These are phyloP conservation scores for Calonectria henricotiae DNA, from an alignment of 2,329 filamentous ascomycete species.

Conservation along the genomic window DNA sequence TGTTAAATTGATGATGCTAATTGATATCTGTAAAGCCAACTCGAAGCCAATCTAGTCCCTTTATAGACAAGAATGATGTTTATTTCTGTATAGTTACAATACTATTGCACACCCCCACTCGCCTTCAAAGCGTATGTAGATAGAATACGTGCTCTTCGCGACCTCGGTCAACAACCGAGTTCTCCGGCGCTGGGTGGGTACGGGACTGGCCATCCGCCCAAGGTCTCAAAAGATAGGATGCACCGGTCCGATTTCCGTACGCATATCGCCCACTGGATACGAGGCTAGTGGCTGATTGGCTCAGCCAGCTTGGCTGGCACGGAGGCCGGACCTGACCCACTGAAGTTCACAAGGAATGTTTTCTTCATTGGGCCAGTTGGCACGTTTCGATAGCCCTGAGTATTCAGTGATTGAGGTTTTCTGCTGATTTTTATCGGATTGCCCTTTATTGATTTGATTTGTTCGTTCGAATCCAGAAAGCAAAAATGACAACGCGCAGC, in stretches of 20 bases:
- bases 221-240: not conserved
- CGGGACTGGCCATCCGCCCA: not conserved
- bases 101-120: not conserved
- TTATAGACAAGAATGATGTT: slow-evolving; percentile 28
- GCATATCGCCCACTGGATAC: not conserved
- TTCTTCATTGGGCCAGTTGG: slow-evolving; percentile 11
- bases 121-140: not conserved
- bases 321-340: not conserved
- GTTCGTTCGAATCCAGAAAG: not conserved
- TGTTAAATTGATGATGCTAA: slow-evolving; percentile 12
- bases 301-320: not conserved
- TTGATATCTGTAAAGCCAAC: not conserved
- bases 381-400: not conserved
- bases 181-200: not conserved
- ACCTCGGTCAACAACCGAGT: not conserved
- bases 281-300: not conserved
- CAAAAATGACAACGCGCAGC: slow-evolving; percentile 42
- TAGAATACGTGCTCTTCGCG: not conserved
- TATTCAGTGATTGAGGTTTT: not conserved
- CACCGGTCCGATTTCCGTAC: slow-evolving; percentile 33
- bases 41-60: slow-evolving; percentile 14
- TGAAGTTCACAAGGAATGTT: not conserved
- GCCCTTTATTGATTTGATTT: not conserved
- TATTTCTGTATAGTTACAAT: not conserved
- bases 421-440: not conserved